phyloP scores from a whole-genome alignment of 345 rosid genomes.

The Pistacia atlantica region DNA sequence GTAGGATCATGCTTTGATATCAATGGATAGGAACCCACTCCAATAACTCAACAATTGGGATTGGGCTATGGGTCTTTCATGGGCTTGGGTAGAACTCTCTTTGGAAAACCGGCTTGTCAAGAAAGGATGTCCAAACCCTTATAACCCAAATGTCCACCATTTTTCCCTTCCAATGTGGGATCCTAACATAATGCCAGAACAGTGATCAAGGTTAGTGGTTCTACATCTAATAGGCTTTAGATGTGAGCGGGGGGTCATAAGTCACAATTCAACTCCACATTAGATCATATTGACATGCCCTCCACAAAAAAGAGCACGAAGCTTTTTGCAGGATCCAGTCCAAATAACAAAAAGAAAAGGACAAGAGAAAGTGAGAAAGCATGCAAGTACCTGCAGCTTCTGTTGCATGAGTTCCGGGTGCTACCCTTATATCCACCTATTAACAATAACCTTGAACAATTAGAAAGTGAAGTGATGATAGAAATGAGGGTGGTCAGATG shows the following conservation, averaged over 20 bases:
- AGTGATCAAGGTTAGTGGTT: neutral
- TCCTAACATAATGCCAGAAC: neutral
- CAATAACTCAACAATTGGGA: too few relatives aligned
- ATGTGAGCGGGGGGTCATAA: neutral
- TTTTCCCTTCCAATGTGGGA: too few relatives aligned
- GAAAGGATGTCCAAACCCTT: too few relatives aligned
- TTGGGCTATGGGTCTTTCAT: too few relatives aligned
- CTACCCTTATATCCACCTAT: constrained; percentile 90
- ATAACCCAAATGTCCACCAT: too few relatives aligned
- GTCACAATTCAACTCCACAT: neutral
- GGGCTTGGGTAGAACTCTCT: too few relatives aligned
- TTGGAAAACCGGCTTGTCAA: too few relatives aligned
- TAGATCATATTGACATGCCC: neutral
- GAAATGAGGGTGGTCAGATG: neutral
- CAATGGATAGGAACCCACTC: too few relatives aligned
- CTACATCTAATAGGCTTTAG: neutral
- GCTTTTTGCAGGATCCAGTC: neutral
- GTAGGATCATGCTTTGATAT: too few relatives aligned
- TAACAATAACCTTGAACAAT: constrained; percentile 12
- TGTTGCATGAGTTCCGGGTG: constrained; percentile 92
- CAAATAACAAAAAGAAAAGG: neutral
- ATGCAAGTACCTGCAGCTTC: constrained; percentile 75
- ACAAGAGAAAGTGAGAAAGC: neutral
- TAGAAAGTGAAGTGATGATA: neutral
- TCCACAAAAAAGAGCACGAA: neutral